Conservation (phyloP, 345 rosid species). For the Rhizophora apiculata region DNA sequence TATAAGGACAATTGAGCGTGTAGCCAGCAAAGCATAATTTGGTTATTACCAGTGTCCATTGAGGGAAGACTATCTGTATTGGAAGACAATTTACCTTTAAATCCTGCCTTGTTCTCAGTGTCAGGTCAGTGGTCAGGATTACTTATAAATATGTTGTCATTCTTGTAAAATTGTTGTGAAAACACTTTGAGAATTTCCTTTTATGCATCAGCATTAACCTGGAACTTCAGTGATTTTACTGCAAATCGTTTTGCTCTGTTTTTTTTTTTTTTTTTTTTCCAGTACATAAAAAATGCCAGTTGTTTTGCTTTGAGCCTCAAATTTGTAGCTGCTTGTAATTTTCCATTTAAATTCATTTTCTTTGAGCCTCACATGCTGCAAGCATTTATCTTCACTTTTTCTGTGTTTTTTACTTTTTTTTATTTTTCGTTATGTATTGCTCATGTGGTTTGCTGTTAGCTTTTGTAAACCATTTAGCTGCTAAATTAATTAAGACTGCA, state of each 20-base stretch:
- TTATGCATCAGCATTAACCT: neutral
- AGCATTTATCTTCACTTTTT: no score
- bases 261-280: no score
- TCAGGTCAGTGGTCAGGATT: conserved; percentile 9
- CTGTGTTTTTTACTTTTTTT: no score
- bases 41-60: neutral
- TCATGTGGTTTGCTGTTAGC: no score
- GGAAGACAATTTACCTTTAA: conserved; percentile 2
- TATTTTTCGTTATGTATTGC: no score
- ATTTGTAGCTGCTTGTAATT: no score
- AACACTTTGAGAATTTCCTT: neutral
- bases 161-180: neutral
- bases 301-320: no score
- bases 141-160: neutral
- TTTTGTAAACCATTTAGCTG: no score
- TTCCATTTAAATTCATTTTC: neutral
- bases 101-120: neutral
- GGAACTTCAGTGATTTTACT: neutral
- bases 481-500: no score
- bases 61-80: neutral
- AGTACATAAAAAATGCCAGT: no score
- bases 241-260: neutral
- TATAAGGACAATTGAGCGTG: neutral
- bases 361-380: no score
- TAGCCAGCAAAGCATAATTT: conserved; percentile 1